Conservation (phyloP, 108 stramenopile species). For the Licmophora abbreviata region DNA sequence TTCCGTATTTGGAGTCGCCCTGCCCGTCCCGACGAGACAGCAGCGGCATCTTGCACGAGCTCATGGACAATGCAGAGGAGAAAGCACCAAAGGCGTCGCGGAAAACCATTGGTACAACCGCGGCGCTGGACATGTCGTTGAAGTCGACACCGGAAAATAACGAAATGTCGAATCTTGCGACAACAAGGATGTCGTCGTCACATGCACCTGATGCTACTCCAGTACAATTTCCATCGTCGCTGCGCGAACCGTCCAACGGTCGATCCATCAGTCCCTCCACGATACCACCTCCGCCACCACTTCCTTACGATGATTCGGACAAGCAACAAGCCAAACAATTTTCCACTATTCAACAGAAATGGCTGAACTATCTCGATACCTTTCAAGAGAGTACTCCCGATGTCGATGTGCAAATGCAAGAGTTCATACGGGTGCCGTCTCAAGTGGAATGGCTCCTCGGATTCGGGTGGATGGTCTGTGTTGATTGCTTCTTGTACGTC, state of each 20-base stretch:
- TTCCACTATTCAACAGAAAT: constrained; percentile 28
- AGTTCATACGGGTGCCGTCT: constrained; percentile 89
- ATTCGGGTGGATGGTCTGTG: constrained; percentile 86
- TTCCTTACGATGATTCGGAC: constrained; percentile 5
- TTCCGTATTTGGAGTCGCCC: background rate
- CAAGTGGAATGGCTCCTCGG: constrained; percentile 80
- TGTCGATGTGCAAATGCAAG: constrained; percentile 83
- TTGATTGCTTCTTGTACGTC: constrained; percentile 92
- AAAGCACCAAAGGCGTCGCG: no score
- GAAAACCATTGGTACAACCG: no score
- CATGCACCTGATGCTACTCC: no score
- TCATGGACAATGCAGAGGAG: background rate
- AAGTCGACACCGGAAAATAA: no score
- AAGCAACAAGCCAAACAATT: no score
- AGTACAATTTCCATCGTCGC: no score
- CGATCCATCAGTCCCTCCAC: no score
- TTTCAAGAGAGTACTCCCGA: constrained; percentile 54
- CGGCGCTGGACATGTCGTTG: no score
- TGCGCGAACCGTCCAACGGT: no score
- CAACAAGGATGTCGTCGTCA: no score
- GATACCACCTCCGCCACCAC: constrained; percentile 7
- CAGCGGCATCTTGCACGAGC: background rate
- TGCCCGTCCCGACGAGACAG: constrained; percentile 1
- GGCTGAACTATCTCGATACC: constrained; percentile 45
- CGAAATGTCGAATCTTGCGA: no score